Base-by-base conservation (phyloP, 129 eudicot species). In the Escallonia rubra region DNA sequence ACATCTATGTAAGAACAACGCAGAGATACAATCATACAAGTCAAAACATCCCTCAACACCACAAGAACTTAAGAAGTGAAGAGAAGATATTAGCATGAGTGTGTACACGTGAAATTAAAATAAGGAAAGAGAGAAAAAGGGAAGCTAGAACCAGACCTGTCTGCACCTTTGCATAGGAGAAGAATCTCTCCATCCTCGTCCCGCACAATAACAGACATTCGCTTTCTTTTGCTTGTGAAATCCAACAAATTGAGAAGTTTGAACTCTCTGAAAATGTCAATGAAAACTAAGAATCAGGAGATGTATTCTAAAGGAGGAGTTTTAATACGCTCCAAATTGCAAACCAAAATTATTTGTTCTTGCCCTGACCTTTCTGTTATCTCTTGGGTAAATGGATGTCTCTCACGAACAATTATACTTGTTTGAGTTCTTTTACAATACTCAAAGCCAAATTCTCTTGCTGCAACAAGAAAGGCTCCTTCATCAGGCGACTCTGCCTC, bases 401-500 rank as follows among this genome's bases (percentile, higher is more conserved):
- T 83, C 78, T 94, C 99, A 57, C 87, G 88, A 65, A 94, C 80
- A 58, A 82, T 77, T 74, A 94, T 80, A 74, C 96, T 89, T 16
- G 99, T 86, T 72, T 94, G 99, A 45, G 96, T 86, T 72, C 99
- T 82, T 67, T 70, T 80, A 65, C 86, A 86, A 72, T 84, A 89
- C 77, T 86, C 97, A 68, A 94, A 94, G 58, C 99, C 99, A 58
- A 94, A 87, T 72, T 94, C 99, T 79, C 97, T 82, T 12, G 99
- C 99, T 13, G 99, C 99, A 61, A 90, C 99, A 70, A 94, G 96
- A 79, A 94, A 94, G 9, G 99, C 92, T 42, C 90, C 92, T 79
- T 94, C 99, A 81, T 94, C 99, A 6, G 99, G 99, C 8, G 99
- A 94, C 64, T 94, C 99, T 39, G 95, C 97, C 78, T 94, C 99